Base-by-base conservation (phyloP, 805 yeast genomes). In the Suhomyces sp. region DNA sequence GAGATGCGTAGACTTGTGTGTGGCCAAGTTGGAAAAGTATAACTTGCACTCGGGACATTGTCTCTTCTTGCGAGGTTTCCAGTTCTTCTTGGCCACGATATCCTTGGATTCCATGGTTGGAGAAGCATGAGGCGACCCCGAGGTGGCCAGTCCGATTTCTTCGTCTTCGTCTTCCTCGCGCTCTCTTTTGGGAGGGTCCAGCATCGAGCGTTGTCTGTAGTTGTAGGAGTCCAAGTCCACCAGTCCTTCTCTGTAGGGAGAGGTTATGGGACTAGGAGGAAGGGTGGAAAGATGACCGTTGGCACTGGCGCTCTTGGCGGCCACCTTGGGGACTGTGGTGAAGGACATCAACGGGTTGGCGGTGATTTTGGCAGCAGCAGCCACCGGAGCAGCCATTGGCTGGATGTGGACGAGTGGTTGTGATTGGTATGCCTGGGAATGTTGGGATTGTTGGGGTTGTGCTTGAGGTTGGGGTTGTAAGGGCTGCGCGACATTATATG, bases 1-100 rank as follows among this genome's bases (percentile, higher is more conserved):
- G 32, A 81, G 58, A 56, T 85, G 96, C 12, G 88, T 83, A 1
- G 88, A 76, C 56, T 78, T 79, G 59, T 85, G 96, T 5, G 95
- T 87, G 17, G 91, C 86, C 47, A 88, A 65, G 54, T 88, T 88
- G 37, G 87, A 77, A 58, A 82, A 88, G 51, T 66, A 79, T 36
- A 77, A 67, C 43, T 68, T 71, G 54, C 93, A 83, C 35, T 76
- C 77, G 0, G 84, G 81, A 51, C 93, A 83, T 58, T 80, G 82
- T 54, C 80, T 73, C 70, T 80, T 82, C 59, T 75, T 77, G 36
- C 87, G 65, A 17, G 77, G 77, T 39, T 66, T 67, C 56, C 66
- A 57, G 26, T 44, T 50, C 24, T 47, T 47, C 31, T 43, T 44
- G 21, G 31, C 19, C 10, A 44, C 36, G 15, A 22, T 15, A 11